Evolutionary conservation across 352 stramenopile species (phyloP).

Genomic region (Plasmopara viticola): DNA sequence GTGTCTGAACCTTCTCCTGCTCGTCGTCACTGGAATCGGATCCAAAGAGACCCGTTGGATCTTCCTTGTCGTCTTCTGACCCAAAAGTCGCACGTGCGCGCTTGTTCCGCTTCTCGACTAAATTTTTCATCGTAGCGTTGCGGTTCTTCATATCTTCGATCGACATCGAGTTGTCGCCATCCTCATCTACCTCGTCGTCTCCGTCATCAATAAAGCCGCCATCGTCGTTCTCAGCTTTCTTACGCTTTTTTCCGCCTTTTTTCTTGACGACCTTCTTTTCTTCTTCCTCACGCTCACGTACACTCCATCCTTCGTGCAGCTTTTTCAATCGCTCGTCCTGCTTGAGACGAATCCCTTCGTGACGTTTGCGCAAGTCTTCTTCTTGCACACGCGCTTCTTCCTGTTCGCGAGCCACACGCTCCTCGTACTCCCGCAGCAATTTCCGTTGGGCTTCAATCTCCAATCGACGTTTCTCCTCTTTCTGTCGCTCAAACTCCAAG

Average conservation of each 20-base stretch:
- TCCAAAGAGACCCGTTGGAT: slow-evolving; percentile 64
- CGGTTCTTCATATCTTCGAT: slow-evolving; percentile 90
- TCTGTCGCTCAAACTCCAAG: slow-evolving; percentile 85
- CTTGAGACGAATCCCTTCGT: slow-evolving; percentile 67
- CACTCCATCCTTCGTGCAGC: slow-evolving; percentile 76
- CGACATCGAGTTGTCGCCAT: slow-evolving; percentile 62
- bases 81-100: slow-evolving; percentile 39
- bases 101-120: slow-evolving; percentile 83
- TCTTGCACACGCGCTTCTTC: slow-evolving; percentile 42
- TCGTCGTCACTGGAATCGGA: slow-evolving; percentile 81
- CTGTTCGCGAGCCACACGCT: slow-evolving; percentile 61
- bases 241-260: slow-evolving; percentile 64
- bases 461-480: slow-evolving; percentile 75
- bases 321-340: slow-evolving; percentile 80
- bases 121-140: slow-evolving; percentile 79
- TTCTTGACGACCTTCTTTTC: slow-evolving; percentile 76
- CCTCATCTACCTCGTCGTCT: slow-evolving; percentile 50
- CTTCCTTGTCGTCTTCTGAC: slow-evolving; percentile 63
- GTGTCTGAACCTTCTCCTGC: slow-evolving; percentile 17
- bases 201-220: slow-evolving; percentile 62
- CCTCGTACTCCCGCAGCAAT: slow-evolving; percentile 76
- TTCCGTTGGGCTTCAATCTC: slow-evolving; percentile 80
- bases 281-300: slow-evolving; percentile 77
- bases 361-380: slow-evolving; percentile 54
- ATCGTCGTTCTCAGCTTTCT: slow-evolving; percentile 68